Base-by-base conservation (phyloP, 2,329 filamentous ascomycete species). In the Penicillium occitanis region DNA sequence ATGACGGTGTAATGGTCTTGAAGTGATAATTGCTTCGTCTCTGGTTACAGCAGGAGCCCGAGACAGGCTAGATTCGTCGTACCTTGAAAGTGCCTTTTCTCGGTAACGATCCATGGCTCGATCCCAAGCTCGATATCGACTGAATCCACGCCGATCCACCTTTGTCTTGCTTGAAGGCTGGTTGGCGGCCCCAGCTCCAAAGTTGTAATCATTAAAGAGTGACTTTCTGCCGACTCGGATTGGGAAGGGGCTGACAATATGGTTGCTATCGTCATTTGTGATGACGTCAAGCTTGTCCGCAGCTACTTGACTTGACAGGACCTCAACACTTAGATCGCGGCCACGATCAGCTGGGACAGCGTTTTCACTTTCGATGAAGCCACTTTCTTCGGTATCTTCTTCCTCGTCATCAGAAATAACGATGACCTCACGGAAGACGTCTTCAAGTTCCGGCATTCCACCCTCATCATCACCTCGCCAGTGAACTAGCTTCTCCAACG, bases 381-480 rank as follows among this genome's bases (percentile, higher is more conserved):
- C 75, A 64, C 80, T 79, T 30, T 74, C 74, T 51, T 81, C 79
- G 61, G 78, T 79, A 53, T 67, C 66, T 10, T 60, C 66, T 14
- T 67, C 66, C 51, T 86, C 84, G 63, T 88, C 85, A 70, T 87
- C 86, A 63, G 87, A 86, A 64, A 89, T 84, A 63, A 88, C 83
- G 70, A 89, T 88, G 66, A 88, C 84, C 74, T 89, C 87, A 60
- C 85, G 84, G 63, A 89, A 86, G 35, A 87, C 84, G 70, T 88
- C 86, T 72, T 88, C 86, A 25, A 88, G 78, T 62, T 85, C 85
- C 51, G 79, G 78, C 61, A 79, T 79, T 72, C 73, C 83, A 77
- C 74, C 82, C 68, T 85, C 83, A 71, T 85, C 81, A 73, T 88
- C 85, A 57, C 87, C 87, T 66, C 86, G 82, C 87, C 87, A 90